Conservation (phyloP, 768 basidiomycete genomes). For the Lactarius sp. region DNA sequence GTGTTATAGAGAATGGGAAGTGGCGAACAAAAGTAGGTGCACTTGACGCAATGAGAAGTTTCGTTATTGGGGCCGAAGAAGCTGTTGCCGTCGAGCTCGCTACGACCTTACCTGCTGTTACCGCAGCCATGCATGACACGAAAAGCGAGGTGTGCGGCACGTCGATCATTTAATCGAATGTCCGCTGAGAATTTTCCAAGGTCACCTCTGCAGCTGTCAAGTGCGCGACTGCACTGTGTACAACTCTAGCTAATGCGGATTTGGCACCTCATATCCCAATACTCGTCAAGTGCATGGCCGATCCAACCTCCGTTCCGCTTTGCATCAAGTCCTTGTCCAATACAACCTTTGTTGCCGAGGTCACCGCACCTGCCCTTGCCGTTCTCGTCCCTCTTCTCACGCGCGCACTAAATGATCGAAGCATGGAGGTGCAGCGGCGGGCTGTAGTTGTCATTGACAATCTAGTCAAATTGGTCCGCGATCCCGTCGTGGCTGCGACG, state of each 20-base stretch:
- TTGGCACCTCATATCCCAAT: conserved; percentile 81
- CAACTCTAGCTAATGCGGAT: conserved; percentile 90
- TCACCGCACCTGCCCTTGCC: conserved; percentile 92
- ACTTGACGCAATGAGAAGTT: conserved; percentile 75
- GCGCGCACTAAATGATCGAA: conserved; percentile 90
- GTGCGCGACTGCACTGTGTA: conserved; percentile 84
- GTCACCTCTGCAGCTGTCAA: conserved; percentile 84
- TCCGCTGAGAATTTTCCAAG: conserved; percentile 36
- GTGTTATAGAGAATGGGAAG: conserved; percentile 77
- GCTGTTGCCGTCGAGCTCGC: conserved; percentile 82
- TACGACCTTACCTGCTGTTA: conserved; percentile 77
- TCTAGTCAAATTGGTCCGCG: conserved; percentile 93
- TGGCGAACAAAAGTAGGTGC: conserved; percentile 96
- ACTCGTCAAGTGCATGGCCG: conserved; percentile 92
- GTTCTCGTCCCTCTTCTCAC: conserved; percentile 89
- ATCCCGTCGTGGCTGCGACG: conserved; percentile 81
- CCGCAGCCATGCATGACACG: conserved; percentile 92
- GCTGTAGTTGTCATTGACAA: conserved; percentile 94
- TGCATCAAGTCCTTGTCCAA: conserved; percentile 95
- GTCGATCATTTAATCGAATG: conserved; percentile 9
- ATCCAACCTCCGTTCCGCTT: conserved; percentile 79
- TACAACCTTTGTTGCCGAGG: conserved; percentile 95
- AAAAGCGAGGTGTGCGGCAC: conserved; percentile 71
- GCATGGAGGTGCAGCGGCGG: conserved; percentile 93
- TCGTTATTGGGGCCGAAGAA: conserved; percentile 64